Conservation (phyloP, 2,329 filamentous ascomycete species). For the Parastagonospora nodorum region DNA sequence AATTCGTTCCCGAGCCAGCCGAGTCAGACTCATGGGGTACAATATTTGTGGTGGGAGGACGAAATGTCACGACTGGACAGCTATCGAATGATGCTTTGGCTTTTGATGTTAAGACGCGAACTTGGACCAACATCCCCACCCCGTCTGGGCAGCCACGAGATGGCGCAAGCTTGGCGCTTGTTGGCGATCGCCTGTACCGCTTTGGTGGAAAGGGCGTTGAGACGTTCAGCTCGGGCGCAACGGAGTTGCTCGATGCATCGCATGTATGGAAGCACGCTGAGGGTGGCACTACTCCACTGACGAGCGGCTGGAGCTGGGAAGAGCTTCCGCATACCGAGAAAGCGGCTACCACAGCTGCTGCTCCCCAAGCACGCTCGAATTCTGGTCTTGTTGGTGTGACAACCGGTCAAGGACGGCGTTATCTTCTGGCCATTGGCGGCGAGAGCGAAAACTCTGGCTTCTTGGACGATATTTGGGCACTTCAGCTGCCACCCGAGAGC, state of each 20-base stretch:
- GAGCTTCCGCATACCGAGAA: constrained; percentile 26
- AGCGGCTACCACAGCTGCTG: constrained; percentile 9
- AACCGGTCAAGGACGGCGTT: constrained; percentile 59
- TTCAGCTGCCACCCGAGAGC: constrained; percentile 56
- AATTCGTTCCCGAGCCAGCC: constrained; percentile 49
- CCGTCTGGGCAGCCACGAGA: constrained; percentile 46
- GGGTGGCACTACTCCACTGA: constrained; percentile 40
- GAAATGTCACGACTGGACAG: constrained; percentile 19
- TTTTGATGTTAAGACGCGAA: constrained; percentile 55
- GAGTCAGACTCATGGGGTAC: constrained; percentile 53
- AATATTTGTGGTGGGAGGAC: constrained; percentile 58
- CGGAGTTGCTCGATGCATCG: constrained; percentile 41
- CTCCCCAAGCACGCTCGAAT: constrained; percentile 50
- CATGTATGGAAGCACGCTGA: constrained; percentile 43
- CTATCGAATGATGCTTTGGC: constrained; percentile 55
- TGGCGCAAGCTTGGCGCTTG: constrained; percentile 52
- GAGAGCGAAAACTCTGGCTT: constrained; percentile 33
- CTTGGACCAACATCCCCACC: constrained; percentile 57
- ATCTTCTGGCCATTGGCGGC: constrained; percentile 59
- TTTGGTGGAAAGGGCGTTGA: constrained; percentile 46
- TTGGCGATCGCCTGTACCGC: constrained; percentile 54
- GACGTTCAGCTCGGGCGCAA: constrained; percentile 23
- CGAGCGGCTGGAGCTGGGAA: constrained; percentile 41
- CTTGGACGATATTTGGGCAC: constrained; percentile 57
- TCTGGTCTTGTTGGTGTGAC: constrained; percentile 54